These are phyloP conservation scores for Sporothrix luriei DNA, from an alignment of 2,329 filamentous ascomycete genomes.

Conservation along the genomic window DNA sequence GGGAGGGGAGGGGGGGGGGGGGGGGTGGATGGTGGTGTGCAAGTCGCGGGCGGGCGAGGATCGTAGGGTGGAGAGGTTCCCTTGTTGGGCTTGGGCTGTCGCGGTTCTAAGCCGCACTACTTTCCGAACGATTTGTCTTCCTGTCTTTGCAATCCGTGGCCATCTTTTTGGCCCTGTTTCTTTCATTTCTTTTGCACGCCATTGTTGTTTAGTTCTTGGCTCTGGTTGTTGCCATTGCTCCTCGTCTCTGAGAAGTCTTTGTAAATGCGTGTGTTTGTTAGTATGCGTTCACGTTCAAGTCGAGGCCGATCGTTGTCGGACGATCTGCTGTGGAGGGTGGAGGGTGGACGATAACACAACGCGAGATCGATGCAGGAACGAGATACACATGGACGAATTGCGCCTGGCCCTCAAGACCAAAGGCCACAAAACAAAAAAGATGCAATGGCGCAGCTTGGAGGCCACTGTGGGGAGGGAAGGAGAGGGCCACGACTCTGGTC, in stretches of 20 bases:
- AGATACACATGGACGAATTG: constrained; percentile 22
- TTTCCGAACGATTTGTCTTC: constrained; percentile 3
- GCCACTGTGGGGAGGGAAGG: constrained; percentile 19
- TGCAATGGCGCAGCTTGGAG: neutral
- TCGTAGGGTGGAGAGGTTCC: constrained; percentile 3
- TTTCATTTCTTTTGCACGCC: neutral
- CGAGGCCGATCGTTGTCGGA: constrained; percentile 5
- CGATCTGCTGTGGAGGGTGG: constrained; percentile 25
- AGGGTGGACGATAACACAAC: constrained; percentile 24
- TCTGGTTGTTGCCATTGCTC: neutral
- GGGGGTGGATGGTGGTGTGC: constrained; percentile 1
- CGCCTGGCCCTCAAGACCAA: neutral
- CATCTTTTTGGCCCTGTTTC: neutral
- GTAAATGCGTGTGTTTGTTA: neutral
- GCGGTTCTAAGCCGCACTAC: constrained; percentile 12
- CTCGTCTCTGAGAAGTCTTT: no score
- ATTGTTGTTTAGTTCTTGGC: neutral
- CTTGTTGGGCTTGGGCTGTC: constrained; percentile 1
- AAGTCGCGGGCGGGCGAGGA: neutral
- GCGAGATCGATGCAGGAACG: constrained; percentile 37
- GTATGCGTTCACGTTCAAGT: no score
- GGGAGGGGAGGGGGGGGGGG: neutral
- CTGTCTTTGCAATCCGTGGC: neutral
- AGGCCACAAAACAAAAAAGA: neutral
- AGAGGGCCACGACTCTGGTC: neutral